phyloP scores from a whole-genome alignment of 192 early-diverging fungal species.

The Backusella psychrophila region DNA sequence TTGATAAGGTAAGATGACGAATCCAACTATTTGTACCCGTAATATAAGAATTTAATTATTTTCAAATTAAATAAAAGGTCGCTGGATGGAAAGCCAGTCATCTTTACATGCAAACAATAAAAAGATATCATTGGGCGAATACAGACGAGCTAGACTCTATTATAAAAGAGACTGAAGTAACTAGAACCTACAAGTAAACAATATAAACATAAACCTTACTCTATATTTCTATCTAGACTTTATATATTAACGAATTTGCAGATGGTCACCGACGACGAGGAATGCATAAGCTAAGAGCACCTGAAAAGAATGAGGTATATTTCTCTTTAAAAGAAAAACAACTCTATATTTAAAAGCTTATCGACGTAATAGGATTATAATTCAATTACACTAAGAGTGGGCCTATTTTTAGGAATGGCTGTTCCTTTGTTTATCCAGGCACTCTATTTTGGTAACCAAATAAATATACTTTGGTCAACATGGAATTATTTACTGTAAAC shows the following conservation, averaged over 20 bases:
- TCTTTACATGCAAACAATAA: constrained; percentile 45
- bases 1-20: constrained; percentile 47
- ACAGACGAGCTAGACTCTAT: constrained; percentile 54
- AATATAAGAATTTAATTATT: background rate
- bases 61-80: constrained; percentile 32
- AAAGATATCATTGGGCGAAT: constrained; percentile 57
- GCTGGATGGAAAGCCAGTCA: constrained; percentile 48
- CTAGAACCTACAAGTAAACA: background rate
- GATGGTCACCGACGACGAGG: constrained; percentile 62
- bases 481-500: background rate
- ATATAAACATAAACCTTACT: background rate
- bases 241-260: constrained; percentile 66
- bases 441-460: background rate
- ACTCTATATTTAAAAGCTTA: background rate
- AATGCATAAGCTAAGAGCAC: constrained; percentile 68
- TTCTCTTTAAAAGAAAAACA: background rate
- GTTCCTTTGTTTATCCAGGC: constrained; percentile 42
- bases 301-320: constrained; percentile 31
- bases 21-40: background rate
- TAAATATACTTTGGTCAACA: too few species aligned
- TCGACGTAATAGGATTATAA: constrained; percentile 7
- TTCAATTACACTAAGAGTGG: constrained; percentile 47
- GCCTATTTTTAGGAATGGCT: constrained; percentile 60
- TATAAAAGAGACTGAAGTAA: constrained; percentile 58
- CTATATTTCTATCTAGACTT: constrained; percentile 15